Base-by-base conservation (phyloP, 1,284 basidiomycete genomes). In the Marasmius oreades region DNA sequence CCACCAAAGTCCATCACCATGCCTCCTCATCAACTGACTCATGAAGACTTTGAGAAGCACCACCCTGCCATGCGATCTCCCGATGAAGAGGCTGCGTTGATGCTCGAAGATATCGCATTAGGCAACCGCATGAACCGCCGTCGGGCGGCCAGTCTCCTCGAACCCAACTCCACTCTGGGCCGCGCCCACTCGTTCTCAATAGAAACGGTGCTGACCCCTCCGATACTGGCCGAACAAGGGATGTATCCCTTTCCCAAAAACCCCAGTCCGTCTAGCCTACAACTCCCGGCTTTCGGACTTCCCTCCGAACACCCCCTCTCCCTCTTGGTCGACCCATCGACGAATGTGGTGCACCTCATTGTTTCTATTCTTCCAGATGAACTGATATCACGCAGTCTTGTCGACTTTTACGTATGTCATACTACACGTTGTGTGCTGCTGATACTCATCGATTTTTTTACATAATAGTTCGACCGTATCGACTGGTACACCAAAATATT, bases 101-200 rank as follows among this genome's bases (percentile, higher is more conserved):
- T 66, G 64, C 60, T 66, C 11, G 64, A 66, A 51, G 64, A 66
- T 50, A 64, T 66, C 42, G 64, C 64, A 24, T 64, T 66, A 62
- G 64, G 63, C 14, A 59, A 66, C 52, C 56, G 61, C 6, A 57
- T 66, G 28, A 66, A 66, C 50, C 55, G 58, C 14, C 56, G 56
- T 20, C 62, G 64, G 2, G 64, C 63, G 7, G 39, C 39, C 20
- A 42, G 39, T 16, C 39, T 14, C 11, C 39, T 42, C 8, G 39
- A 42, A n/a, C 39, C 39, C 26, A 54, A 45, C 36, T 43, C 44
- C 18, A 43, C 16, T 20, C 16, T 42, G 20, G 39, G 39, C n/a
- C 16, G 39, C 10, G 39, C 39, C 7, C 39, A 42, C 8, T 14
- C 39, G 1, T 42, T 42, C 16, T 42, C 39, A 7, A 42, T 42